Evolutionary conservation across 306 rosid species (phyloP).

Genomic region (Citrullus colocynthis): DNA sequence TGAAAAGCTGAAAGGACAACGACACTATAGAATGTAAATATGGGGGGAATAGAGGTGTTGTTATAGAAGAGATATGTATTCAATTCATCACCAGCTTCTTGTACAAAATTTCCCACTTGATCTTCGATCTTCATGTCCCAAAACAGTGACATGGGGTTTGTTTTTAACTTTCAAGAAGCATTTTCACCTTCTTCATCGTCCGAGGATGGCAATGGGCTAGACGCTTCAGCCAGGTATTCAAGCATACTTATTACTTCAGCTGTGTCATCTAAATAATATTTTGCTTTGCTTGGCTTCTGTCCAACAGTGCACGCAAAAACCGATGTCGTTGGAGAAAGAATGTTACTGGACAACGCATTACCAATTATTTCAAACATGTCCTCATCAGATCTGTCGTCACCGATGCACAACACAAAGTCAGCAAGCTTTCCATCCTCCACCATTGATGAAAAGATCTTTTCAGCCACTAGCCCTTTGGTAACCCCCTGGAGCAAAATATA

Average conservation of each 20-base stretch:
- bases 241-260: slow-evolving; percentile 56
- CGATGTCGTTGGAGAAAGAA: slow-evolving; percentile 39
- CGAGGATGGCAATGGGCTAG: slow-evolving; percentile 12
- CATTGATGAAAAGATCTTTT: slow-evolving; percentile 59
- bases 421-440: slow-evolving; percentile 42
- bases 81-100: slow-evolving; percentile 2
- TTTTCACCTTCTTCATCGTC: slow-evolving; percentile 15
- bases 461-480: slow-evolving; percentile 61
- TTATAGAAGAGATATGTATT: neutral
- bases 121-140: neutral
- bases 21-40: neutral
- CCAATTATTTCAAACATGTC: slow-evolving; percentile 73
- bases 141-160: neutral
- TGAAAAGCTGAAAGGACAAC: slow-evolving; percentile 4
- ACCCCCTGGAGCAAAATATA: slow-evolving; percentile 38
- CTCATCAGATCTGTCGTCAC: slow-evolving; percentile 88
- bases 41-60: neutral
- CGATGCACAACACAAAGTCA: slow-evolving; percentile 72
- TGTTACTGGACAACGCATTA: slow-evolving; percentile 31
- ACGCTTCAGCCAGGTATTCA: slow-evolving; percentile 46
- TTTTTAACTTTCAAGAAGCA: slow-evolving; percentile 19
- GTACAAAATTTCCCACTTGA: slow-evolving; percentile 3
- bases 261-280: slow-evolving; percentile 56
- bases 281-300: slow-evolving; percentile 80
- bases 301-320: slow-evolving; percentile 74